Conservation (phyloP, 345 rosid genomes). For the Corymbia maculata region DNA sequence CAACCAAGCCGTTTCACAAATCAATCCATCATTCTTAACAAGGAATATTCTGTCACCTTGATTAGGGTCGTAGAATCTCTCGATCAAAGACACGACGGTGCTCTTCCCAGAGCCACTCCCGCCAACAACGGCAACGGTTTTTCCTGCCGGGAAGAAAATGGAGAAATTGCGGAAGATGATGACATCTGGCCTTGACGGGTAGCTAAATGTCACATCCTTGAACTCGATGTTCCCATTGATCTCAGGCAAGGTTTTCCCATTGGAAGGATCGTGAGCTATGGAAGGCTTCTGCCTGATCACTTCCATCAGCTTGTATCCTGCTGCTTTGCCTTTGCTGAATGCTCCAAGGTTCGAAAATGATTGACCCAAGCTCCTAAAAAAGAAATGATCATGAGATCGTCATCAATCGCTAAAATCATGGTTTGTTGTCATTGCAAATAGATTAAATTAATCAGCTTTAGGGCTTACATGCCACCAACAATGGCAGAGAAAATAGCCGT, state of each 20-base stretch:
- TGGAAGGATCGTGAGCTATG: slow-evolving; percentile 60
- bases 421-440: neutral
- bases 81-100: slow-evolving; percentile 91
- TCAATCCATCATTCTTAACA: neutral
- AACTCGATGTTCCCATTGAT: slow-evolving; percentile 88
- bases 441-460: neutral
- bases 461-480: slow-evolving; percentile 96
- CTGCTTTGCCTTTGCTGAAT: slow-evolving; percentile 97
- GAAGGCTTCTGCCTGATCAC: slow-evolving; percentile 88
- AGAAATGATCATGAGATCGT: neutral
- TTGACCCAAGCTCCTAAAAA: slow-evolving; percentile 94
- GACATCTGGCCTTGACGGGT: slow-evolving; percentile 98
- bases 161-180: slow-evolving; percentile 76
- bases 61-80: slow-evolving; percentile 93
- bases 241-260: slow-evolving; percentile 67
- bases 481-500: slow-evolving; percentile 98
- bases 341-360: slow-evolving; percentile 99
- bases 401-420: neutral
- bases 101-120: slow-evolving; percentile 99
- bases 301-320: slow-evolving; percentile 97
- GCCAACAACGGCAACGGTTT: slow-evolving; percentile 95
- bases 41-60: slow-evolving; percentile 38
- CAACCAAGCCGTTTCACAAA: neutral
- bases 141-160: slow-evolving; percentile 93
- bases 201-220: slow-evolving; percentile 87